Conservation (phyloP, 2,329 filamentous ascomycete species). For the Calonectria pseudoreteaudii region DNA sequence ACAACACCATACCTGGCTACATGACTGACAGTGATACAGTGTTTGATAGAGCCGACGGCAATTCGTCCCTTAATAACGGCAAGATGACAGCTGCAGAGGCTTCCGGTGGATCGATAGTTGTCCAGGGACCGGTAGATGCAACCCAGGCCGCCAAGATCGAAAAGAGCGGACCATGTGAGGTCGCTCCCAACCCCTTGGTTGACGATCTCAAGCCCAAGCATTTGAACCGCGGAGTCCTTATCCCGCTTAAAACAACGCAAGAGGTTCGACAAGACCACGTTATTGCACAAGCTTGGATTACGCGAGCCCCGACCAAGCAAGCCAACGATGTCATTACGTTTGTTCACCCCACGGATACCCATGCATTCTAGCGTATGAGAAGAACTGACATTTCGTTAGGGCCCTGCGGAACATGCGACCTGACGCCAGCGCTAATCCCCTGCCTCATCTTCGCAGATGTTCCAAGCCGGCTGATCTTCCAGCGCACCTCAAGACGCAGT, state of each 20-base stretch:
- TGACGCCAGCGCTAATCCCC: constrained; percentile 72
- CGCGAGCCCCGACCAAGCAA: constrained; percentile 77
- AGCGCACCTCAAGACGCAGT: constrained; percentile 70
- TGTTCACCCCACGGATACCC: constrained; percentile 46
- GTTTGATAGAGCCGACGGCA: constrained; percentile 1
- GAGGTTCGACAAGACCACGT: constrained; percentile 71
- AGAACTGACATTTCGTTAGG: constrained; percentile 50
- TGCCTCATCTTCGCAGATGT: constrained; percentile 80
- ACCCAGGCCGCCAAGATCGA: constrained; percentile 33
- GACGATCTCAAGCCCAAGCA: constrained; percentile 51
- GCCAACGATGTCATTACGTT: constrained; percentile 81
- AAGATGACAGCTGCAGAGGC: constrained; percentile 33
- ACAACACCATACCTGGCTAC: not conserved
- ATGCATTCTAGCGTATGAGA: not conserved
- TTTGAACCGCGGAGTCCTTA: constrained; percentile 61
- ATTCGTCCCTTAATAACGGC: not conserved
- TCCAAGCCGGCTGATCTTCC: constrained; percentile 78
- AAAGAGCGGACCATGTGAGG: constrained; percentile 35
- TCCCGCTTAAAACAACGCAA: constrained; percentile 73
- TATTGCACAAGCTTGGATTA: constrained; percentile 74
- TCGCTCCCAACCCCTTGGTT: constrained; percentile 52
- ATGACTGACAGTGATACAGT: constrained; percentile 9
- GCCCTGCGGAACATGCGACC: constrained; percentile 68
- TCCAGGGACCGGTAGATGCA: constrained; percentile 23
- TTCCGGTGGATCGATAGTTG: constrained; percentile 17